Conservation (phyloP, 176 grass and related monocot genomes). For the Canna indica region DNA sequence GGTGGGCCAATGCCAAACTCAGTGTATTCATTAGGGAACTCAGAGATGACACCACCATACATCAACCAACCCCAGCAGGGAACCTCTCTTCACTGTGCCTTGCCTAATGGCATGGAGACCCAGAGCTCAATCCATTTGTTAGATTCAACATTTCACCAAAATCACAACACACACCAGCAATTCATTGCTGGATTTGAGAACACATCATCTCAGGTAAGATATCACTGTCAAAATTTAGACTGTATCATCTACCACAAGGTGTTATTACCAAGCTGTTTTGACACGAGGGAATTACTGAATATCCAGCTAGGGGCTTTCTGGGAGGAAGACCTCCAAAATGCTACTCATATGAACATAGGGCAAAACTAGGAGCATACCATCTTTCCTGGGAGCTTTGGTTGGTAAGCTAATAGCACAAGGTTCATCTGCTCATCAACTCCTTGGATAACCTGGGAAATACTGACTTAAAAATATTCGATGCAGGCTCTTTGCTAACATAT, state of each 20-base stretch:
- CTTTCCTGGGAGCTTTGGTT: constrained; percentile 50
- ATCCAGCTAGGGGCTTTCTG: constrained; percentile 72
- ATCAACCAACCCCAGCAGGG: constrained; percentile 35
- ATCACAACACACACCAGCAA: constrained; percentile 22
- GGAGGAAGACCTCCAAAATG: constrained; percentile 72
- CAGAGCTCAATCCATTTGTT: constrained; percentile 27
- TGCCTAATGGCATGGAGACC: constrained; percentile 8
- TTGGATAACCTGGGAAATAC: background rate
- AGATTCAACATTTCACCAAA: constrained; percentile 39
- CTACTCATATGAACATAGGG: constrained; percentile 47
- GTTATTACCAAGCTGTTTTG: background rate
- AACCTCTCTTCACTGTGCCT: constrained; percentile 23
- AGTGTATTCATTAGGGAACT: constrained; percentile 61
- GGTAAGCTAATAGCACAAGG: constrained; percentile 13
- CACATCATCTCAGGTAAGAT: constrained; percentile 57
- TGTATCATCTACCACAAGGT: background rate
- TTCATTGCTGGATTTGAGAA: constrained; percentile 40
- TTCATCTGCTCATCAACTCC: background rate
- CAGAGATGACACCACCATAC: constrained; percentile 39
- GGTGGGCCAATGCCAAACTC: constrained; percentile 36
- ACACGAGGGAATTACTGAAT: background rate
- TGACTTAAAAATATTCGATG: background rate
- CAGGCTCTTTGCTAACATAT: constrained; percentile 30
- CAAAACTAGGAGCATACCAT: constrained; percentile 27
- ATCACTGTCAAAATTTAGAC: background rate